Percentiles rank a stretch among this genome's conserved stretches.
These are phyloP conservation scores for Sclerotinia sclerotiorum DNA, from an alignment of 2,329 filamentous ascomycete genomes.

Conservation along the genomic window DNA sequence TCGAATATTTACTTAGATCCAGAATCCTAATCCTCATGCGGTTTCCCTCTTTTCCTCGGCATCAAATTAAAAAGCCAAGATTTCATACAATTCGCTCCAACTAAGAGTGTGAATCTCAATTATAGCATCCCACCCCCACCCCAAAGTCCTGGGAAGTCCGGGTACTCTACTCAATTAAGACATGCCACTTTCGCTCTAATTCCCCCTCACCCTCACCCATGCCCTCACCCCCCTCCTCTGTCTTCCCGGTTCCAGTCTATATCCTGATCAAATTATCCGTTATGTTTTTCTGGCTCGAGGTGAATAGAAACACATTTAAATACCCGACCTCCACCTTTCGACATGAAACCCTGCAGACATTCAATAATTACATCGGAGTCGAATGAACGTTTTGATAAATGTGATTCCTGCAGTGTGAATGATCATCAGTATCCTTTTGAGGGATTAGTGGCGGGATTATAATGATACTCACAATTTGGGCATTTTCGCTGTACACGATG, in stretches of 20 bases:
- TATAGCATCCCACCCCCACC: too few species aligned
- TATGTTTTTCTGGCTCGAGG: not conserved
- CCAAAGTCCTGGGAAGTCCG: not conserved
- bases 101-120: not conserved
- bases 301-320: not conserved
- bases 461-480: not conserved
- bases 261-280: not conserved
- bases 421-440: not conserved
- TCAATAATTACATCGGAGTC: not conserved
- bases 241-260: not conserved
- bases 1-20: too few species aligned
- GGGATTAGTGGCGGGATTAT: not conserved
- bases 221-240: not conserved
- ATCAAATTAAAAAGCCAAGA: not conserved
- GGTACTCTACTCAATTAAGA: not conserved
- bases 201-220: too few species aligned
- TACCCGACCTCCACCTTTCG: not conserved
- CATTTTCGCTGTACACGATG: not conserved
- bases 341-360: not conserved
- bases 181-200: not conserved
- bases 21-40: not conserved
- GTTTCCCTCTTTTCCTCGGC: not conserved
- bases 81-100: not conserved
- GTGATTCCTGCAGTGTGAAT: not conserved
- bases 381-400: not conserved